Conservation (phyloP, 805 yeast genomes). For the Wickerhamiella parazyma region DNA sequence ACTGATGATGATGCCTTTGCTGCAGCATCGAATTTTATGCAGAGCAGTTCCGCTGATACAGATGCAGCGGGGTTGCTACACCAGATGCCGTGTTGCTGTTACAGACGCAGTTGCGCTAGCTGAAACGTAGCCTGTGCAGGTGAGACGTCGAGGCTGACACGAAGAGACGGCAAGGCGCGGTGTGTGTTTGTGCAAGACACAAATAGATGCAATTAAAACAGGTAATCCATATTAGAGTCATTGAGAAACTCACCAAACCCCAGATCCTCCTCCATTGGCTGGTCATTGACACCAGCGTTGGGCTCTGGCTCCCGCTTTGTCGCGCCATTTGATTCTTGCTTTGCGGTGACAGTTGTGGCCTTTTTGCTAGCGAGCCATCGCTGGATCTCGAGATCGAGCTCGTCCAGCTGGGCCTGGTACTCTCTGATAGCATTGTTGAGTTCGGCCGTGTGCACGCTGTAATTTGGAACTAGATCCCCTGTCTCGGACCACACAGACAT, state of each 20-base stretch:
- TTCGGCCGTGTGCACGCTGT: slow-evolving; percentile 13
- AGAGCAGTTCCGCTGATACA: too few relatives aligned
- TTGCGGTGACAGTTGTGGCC: not conserved
- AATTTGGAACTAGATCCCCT: slow-evolving; percentile 18
- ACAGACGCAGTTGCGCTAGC: too few relatives aligned
- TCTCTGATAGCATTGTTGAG: slow-evolving; percentile 14
- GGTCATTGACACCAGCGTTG: not conserved
- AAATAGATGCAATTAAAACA: not conserved
- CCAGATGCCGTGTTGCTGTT: too few relatives aligned
- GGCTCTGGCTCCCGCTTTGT: not conserved
- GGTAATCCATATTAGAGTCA: slow-evolving; percentile 6
- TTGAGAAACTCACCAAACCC: slow-evolving; percentile 6
- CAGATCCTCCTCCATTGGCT: slow-evolving; percentile 4
- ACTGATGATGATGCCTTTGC: too few relatives aligned
- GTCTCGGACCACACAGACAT: slow-evolving; percentile 18
- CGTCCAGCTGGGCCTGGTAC: slow-evolving; percentile 14
- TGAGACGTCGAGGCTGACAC: too few relatives aligned
- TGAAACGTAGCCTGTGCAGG: too few relatives aligned
- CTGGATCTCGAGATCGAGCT: slow-evolving; percentile 9
- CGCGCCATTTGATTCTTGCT: not conserved
- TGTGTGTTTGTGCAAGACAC: too few relatives aligned
- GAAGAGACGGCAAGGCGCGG: too few relatives aligned
- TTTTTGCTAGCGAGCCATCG: slow-evolving; percentile 6
- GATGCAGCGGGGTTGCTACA: too few relatives aligned
- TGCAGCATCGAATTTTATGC: too few relatives aligned